Evolutionary conservation across 352 stramenopile genomes (phyloP).

Genomic region (Bremia lactucae): DNA sequence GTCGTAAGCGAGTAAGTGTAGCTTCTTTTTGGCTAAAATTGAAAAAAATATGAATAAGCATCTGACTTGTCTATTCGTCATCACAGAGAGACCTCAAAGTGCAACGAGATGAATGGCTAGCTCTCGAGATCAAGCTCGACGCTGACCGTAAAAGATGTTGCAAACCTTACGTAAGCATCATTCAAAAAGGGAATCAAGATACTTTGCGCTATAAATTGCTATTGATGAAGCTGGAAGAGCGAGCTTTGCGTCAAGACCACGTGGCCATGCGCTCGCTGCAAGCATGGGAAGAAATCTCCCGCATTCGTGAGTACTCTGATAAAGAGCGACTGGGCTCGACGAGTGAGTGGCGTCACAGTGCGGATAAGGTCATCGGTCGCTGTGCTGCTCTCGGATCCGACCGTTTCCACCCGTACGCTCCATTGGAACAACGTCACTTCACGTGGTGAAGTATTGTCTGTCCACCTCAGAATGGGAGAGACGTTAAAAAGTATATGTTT

Average conservation of each 20-base stretch:
- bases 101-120: conserved; percentile 20
- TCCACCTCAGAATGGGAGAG: neutral
- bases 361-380: conserved; percentile 23
- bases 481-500: neutral
- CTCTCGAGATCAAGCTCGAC: conserved; percentile 20
- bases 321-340: conserved; percentile 19
- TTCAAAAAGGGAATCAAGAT: neutral
- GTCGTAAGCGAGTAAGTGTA: conserved; percentile 30
- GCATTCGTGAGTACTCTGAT: conserved; percentile 29
- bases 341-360: conserved; percentile 29
- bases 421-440: conserved; percentile 17
- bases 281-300: conserved; percentile 18
- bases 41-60: conserved; percentile 1
- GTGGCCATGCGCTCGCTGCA: conserved; percentile 17
- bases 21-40: neutral
- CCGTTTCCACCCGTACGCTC: conserved; percentile 21
- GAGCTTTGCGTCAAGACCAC: conserved; percentile 14
- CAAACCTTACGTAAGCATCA: conserved; percentile 7
- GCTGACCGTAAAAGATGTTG: conserved; percentile 8
- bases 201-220: conserved; percentile 7
- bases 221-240: conserved; percentile 17
- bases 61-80: conserved; percentile 2
- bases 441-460: conserved; percentile 18
- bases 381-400: conserved; percentile 5
- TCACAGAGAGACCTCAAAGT: conserved; percentile 19